phyloP scores from a whole-genome alignment of 2,329 filamentous ascomycete genomes.

The Colletotrichum sojae region DNA sequence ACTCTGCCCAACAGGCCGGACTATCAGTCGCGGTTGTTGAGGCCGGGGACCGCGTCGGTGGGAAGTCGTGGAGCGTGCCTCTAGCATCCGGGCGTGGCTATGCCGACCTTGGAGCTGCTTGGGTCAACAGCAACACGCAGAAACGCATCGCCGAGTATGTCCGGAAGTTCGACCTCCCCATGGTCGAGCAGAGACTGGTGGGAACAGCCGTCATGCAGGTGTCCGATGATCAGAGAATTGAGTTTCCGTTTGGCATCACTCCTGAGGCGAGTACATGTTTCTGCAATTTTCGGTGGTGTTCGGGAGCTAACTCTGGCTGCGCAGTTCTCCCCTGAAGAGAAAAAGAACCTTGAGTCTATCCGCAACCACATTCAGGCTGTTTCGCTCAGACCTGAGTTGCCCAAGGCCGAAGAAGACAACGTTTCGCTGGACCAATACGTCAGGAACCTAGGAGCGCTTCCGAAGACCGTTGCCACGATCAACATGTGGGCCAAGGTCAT shows the following conservation, averaged over 20 bases:
- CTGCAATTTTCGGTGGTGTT: neutral
- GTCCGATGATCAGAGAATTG: slow-evolving; percentile 43
- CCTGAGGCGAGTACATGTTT: slow-evolving; percentile 45
- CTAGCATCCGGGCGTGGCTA: slow-evolving; percentile 35
- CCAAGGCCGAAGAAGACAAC: slow-evolving; percentile 48
- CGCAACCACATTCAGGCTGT: slow-evolving; percentile 53
- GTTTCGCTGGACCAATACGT: slow-evolving; percentile 53
- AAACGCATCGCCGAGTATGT: slow-evolving; percentile 51
- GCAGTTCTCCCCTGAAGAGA: slow-evolving; percentile 50
- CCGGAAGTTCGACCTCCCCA: slow-evolving; percentile 46
- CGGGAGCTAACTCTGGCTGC: neutral
- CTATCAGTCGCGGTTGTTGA: slow-evolving; percentile 54
- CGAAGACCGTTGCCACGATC: slow-evolving; percentile 51
- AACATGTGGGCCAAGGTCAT: slow-evolving; percentile 55
- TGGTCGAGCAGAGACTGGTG: slow-evolving; percentile 49
- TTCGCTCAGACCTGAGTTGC: slow-evolving; percentile 45
- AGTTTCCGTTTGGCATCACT: slow-evolving; percentile 51
- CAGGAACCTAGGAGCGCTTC: slow-evolving; percentile 48
- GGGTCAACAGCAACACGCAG: slow-evolving; percentile 48
- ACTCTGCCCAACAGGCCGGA: slow-evolving; percentile 48
- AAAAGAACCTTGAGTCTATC: slow-evolving; percentile 50
- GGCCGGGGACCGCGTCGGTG: slow-evolving; percentile 59
- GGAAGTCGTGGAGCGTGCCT: slow-evolving; percentile 52
- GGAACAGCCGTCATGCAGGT: slow-evolving; percentile 50
- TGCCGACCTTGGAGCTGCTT: slow-evolving; percentile 47